Percentiles rank a stretch among this genome's conserved stretches.
phyloP scores from a whole-genome alignment of 306 rosid genomes.

The Pyrus communis region DNA sequence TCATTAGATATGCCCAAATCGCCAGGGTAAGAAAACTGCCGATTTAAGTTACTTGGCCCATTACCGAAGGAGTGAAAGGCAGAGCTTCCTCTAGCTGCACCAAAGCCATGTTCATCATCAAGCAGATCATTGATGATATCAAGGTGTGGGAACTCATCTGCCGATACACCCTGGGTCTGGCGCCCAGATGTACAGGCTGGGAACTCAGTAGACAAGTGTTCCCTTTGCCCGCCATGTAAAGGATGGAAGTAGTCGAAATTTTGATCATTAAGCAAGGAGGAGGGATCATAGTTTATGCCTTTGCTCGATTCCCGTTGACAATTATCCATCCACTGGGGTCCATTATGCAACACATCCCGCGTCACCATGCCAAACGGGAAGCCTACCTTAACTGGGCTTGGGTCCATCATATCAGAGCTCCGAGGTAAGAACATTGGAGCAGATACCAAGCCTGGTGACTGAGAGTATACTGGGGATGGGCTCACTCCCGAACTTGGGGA shows the following conservation, averaged over 20 bases:
- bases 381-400: slow-evolving; percentile 38
- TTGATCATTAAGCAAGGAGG: slow-evolving; percentile 46
- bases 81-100: slow-evolving; percentile 29
- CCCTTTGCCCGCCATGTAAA: slow-evolving; percentile 41
- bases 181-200: slow-evolving; percentile 62
- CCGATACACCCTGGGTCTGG: slow-evolving; percentile 55
- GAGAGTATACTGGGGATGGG: slow-evolving; percentile 50
- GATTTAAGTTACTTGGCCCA: slow-evolving; percentile 46
- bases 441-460: slow-evolving; percentile 56
- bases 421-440: slow-evolving; percentile 52
- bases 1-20: slow-evolving; percentile 48
- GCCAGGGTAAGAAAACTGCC: slow-evolving; percentile 75
- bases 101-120: slow-evolving; percentile 63
- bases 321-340: slow-evolving; percentile 61
- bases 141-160: slow-evolving; percentile 92
- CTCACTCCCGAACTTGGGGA: slow-evolving; percentile 44
- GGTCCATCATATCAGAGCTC: slow-evolving; percentile 57
- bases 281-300: slow-evolving; percentile 41
- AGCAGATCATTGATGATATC: slow-evolving; percentile 96
- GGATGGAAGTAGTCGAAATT: slow-evolving; percentile 51
- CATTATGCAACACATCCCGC: slow-evolving; percentile 52
- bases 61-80: slow-evolving; percentile 32
- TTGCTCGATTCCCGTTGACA: slow-evolving; percentile 51
- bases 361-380: slow-evolving; percentile 44
- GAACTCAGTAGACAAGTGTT: slow-evolving; percentile 38